Conservation (phyloP, 331 rosid species). For the Stylosanthes scabra region DNA sequence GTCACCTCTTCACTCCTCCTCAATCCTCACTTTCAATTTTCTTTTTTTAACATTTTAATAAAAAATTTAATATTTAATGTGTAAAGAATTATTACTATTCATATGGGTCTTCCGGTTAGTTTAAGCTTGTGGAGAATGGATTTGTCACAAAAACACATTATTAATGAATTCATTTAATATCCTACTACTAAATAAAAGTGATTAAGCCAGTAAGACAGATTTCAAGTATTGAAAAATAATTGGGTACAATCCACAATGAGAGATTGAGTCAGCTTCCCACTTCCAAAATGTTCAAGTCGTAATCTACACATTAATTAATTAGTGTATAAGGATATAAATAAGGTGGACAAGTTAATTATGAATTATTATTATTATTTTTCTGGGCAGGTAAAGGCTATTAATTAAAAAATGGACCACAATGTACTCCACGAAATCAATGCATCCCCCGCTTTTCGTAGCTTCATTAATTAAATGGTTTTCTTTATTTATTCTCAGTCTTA, state of each 20-base stretch:
- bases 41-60: too few relatives aligned
- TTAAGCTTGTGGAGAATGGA: too few relatives aligned
- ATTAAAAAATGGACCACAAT: conserved; percentile 18
- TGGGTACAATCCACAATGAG: not conserved
- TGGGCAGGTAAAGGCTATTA: conserved; percentile 14
- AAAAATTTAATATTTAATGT: too few relatives aligned
- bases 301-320: conserved; percentile 6
- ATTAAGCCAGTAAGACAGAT: too few relatives aligned
- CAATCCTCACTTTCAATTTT: too few relatives aligned
- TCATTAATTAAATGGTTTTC: conserved; percentile 6
- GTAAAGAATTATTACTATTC: too few relatives aligned
- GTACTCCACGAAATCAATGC: conserved; percentile 23
- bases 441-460: conserved; percentile 1
- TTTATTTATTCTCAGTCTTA: not conserved
- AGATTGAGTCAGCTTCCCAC: not conserved
- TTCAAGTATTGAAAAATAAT: not conserved
- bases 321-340: not conserved
- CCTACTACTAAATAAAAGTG: not conserved
- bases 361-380: not conserved
- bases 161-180: not conserved
- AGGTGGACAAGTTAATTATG: not conserved
- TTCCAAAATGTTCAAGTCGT: conserved; percentile 1
- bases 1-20: too few relatives aligned
- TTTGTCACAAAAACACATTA: not conserved
- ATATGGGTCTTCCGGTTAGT: too few relatives aligned